Evolutionary conservation across 2,329 filamentous ascomycete genomes (phyloP).

Genomic region (Blastomyces silverae): DNA sequence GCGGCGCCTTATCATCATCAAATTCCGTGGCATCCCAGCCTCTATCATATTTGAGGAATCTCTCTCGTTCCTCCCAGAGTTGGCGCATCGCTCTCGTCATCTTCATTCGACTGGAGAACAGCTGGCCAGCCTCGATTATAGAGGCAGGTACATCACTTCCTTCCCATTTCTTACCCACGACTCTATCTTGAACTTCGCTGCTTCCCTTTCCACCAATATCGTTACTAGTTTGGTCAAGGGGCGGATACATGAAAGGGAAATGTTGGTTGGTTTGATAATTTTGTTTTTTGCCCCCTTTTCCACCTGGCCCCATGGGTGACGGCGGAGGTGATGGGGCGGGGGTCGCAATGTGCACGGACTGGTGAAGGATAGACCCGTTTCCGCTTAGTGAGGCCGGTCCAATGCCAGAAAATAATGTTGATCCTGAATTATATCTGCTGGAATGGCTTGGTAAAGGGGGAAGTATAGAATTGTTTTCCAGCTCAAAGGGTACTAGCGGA

Average conservation of each 20-base stretch:
- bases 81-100: constrained; percentile 89
- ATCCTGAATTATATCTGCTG: constrained; percentile 53
- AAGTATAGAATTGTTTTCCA: constrained; percentile 83
- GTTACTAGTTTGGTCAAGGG: constrained; percentile 80
- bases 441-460: constrained; percentile 72
- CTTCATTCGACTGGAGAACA: constrained; percentile 83
- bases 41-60: constrained; percentile 83
- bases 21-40: constrained; percentile 63
- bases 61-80: constrained; percentile 88
- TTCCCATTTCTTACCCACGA: constrained; percentile 77
- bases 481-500: constrained; percentile 73
- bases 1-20: constrained; percentile 32
- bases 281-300: constrained; percentile 95
- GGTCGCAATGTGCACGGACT: constrained; percentile 97
- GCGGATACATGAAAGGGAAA: constrained; percentile 95
- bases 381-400: constrained; percentile 43
- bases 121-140: constrained; percentile 85
- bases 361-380: constrained; percentile 72
- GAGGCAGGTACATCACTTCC: constrained; percentile 85
- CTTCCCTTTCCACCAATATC: constrained; percentile 82
- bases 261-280: constrained; percentile 99
- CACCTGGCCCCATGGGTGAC: constrained; percentile 72
- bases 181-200: constrained; percentile 55
- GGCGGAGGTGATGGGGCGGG: constrained; percentile 92
- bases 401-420: constrained; percentile 55